A percentile compares a stretch with the other conserved stretches of the same genome.
Evolutionary conservation across 495 filamentous ascomycete genomes (phyloP).

Genomic region (Neurospora sp.): DNA sequence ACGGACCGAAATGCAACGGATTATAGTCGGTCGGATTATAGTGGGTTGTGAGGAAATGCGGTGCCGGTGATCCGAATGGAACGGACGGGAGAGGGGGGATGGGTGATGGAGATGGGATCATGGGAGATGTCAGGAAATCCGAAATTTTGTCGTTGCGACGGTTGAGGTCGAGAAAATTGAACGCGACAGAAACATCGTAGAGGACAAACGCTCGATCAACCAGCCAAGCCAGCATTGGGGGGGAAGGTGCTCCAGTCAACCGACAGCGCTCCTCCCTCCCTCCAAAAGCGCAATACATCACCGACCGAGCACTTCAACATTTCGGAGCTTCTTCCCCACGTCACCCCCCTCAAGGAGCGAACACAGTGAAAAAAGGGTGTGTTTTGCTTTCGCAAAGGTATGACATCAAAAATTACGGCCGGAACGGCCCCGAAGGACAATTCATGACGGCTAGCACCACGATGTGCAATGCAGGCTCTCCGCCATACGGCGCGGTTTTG

Average conservation of each 20-base stretch:
- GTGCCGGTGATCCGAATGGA: neutral
- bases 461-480: constrained; percentile 18
- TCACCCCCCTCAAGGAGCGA: neutral
- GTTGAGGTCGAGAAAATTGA: too few species aligned
- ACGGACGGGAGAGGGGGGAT: neutral
- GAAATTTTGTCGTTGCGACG: too few species aligned
- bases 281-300: neutral
- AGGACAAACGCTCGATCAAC: too few species aligned
- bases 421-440: constrained; percentile 19
- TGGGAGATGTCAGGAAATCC: too few species aligned
- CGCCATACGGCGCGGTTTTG: constrained; percentile 9
- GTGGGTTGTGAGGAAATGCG: neutral
- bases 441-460: constrained; percentile 13
- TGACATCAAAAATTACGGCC: constrained; percentile 17
- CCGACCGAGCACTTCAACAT: neutral
- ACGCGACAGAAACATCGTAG: too few species aligned
- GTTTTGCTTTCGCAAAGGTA: constrained; percentile 1
- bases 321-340: constrained; percentile 4
- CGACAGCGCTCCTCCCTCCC: neutral
- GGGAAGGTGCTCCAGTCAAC: neutral
- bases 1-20: neutral
- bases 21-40: neutral
- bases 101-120: neutral
- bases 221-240: too few species aligned
- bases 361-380: constrained; percentile 13